phyloP scores from a whole-genome alignment of 495 filamentous ascomycete species.

The Neurospora sp. region DNA sequence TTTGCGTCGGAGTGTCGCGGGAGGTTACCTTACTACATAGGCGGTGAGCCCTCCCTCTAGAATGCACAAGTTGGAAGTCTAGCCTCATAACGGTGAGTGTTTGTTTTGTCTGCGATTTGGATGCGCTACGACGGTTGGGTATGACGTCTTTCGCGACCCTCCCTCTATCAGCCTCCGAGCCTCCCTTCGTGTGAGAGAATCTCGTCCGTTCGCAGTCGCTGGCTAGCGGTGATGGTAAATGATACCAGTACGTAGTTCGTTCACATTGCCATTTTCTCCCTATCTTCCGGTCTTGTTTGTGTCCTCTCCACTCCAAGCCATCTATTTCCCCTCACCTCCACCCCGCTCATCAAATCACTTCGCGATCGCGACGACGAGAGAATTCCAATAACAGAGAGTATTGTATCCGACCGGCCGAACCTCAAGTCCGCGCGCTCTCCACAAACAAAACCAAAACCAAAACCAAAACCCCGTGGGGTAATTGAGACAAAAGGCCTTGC shows the following conservation, averaged over 20 bases:
- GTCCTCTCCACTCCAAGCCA: too few relatives aligned
- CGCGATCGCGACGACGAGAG: background rate
- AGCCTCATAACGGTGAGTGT: background rate
- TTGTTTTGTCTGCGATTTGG: background rate
- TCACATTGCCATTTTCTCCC: too few relatives aligned
- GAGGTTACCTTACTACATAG: background rate
- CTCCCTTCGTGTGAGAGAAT: background rate
- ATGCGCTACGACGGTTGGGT: background rate
- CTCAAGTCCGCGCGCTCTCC: background rate
- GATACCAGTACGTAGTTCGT: too few relatives aligned
- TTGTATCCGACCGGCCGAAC: background rate
- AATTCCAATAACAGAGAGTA: background rate
- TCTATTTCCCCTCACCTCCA: background rate
- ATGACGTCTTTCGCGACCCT: background rate
- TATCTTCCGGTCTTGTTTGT: too few relatives aligned
- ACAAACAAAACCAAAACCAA: background rate
- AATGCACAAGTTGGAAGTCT: background rate
- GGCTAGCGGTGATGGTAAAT: background rate
- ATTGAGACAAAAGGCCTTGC: background rate
- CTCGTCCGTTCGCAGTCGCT: background rate
- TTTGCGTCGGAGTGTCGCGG: background rate
- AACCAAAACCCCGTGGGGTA: background rate
- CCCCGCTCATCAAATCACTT: background rate
- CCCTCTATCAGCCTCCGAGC: background rate
- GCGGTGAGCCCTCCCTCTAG: background rate